Conservation (phyloP, 1,284 basidiomycete genomes). For the Agaricales sp. region DNA sequence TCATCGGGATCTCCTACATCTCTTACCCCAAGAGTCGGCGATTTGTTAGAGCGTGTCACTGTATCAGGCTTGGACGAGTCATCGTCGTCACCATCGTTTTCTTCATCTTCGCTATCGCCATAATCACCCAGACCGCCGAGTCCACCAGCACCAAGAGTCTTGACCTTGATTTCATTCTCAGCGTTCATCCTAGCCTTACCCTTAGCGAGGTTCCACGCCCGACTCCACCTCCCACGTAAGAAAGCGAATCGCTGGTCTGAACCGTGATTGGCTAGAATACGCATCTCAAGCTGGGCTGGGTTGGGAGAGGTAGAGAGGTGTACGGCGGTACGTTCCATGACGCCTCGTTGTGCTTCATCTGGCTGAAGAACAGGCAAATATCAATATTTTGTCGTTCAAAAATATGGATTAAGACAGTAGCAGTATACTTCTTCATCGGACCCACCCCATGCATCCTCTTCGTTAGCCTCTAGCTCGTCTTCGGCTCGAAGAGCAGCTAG, state of each 20-base stretch:
- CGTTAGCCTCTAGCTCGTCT: slow-evolving; percentile 24
- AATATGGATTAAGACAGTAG: background rate
- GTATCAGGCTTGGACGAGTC: too few relatives aligned
- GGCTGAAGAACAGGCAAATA: slow-evolving; percentile 35
- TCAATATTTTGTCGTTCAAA: slow-evolving; percentile 1
- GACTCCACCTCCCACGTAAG: slow-evolving; percentile 62
- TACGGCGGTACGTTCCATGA: slow-evolving; percentile 69
- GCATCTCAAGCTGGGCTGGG: slow-evolving; percentile 69
- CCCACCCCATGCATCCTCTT: slow-evolving; percentile 49
- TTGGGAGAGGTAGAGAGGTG: slow-evolving; percentile 64
- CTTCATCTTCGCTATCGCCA: background rate
- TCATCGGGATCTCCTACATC: too few relatives aligned
- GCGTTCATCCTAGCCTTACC: slow-evolving; percentile 27
- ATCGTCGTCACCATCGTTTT: background rate
- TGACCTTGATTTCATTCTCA: background rate
- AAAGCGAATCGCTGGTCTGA: slow-evolving; percentile 60
- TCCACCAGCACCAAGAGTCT: background rate
- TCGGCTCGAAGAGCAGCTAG: slow-evolving; percentile 43
- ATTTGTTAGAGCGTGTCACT: too few relatives aligned
- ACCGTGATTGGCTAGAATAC: slow-evolving; percentile 81
- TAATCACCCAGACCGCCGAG: background rate
- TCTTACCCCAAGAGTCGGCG: too few relatives aligned
- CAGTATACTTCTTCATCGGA: slow-evolving; percentile 62
- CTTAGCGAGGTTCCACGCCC: slow-evolving; percentile 47
- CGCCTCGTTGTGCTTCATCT: slow-evolving; percentile 44